phyloP scores from a whole-genome alignment of 2,329 filamentous ascomycete species.

The Monosporascus ibericus region DNA sequence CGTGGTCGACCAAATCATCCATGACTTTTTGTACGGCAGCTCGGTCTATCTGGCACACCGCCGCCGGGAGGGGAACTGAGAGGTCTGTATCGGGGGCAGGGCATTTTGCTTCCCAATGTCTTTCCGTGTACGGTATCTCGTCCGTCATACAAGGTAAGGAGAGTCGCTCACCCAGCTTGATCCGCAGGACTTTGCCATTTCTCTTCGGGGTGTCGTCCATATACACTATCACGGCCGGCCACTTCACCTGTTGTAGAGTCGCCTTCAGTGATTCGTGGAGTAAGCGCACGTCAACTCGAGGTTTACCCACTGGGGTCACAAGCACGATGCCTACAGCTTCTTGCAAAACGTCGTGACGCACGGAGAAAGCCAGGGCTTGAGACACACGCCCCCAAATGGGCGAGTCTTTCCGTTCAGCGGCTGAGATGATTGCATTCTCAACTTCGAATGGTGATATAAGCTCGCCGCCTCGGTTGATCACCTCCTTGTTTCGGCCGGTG shows the following conservation, averaged over 20 bases:
- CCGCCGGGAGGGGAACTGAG: slow-evolving; percentile 31
- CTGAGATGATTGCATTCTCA: slow-evolving; percentile 48
- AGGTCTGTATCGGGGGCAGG: slow-evolving; percentile 42
- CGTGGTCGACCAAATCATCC: slow-evolving; percentile 1
- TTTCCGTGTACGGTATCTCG: slow-evolving; percentile 32
- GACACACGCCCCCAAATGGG: slow-evolving; percentile 39
- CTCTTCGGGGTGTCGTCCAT: slow-evolving; percentile 50
- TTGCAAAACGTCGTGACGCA: slow-evolving; percentile 45
- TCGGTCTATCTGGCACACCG: slow-evolving; percentile 26
- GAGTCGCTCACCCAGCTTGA: slow-evolving; percentile 44
- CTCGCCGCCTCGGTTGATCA: slow-evolving; percentile 52
- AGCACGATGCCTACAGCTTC: slow-evolving; percentile 50
- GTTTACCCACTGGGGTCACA: slow-evolving; percentile 37
- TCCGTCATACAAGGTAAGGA: slow-evolving; percentile 38
- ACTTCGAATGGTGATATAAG: slow-evolving; percentile 55
- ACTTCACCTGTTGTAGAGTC: slow-evolving; percentile 46
- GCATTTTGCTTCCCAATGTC: slow-evolving; percentile 45
- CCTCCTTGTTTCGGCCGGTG: slow-evolving; percentile 49
- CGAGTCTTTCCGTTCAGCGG: slow-evolving; percentile 34
- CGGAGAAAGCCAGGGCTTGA: slow-evolving; percentile 48
- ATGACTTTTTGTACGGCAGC: slow-evolving; percentile 12
- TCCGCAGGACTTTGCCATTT: slow-evolving; percentile 53
- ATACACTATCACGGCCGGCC: slow-evolving; percentile 45
- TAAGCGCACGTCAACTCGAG: slow-evolving; percentile 40
- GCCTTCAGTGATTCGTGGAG: slow-evolving; percentile 41